These are phyloP conservation scores for Citrus maxima DNA, from an alignment of 345 rosid genomes.

Conservation along the genomic window DNA sequence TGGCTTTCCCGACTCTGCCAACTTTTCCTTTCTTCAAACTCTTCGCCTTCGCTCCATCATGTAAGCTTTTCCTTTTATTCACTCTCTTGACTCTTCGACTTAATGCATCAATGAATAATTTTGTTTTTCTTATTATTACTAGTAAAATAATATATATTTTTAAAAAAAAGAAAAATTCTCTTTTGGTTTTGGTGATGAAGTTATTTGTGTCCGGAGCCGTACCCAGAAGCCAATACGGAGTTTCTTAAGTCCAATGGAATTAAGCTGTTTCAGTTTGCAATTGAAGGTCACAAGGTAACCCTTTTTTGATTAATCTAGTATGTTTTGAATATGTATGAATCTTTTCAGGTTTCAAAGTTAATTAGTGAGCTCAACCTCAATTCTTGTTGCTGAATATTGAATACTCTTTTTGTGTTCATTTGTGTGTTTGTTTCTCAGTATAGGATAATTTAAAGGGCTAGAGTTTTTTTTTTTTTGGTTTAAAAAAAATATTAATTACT, in stretches of 20 bases:
- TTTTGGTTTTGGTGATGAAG: slow-evolving; percentile 29
- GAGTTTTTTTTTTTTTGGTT: not conserved
- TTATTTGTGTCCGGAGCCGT: slow-evolving; percentile 88
- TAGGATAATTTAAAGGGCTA: not conserved
- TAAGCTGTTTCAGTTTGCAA: slow-evolving; percentile 83
- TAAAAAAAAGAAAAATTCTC: no score
- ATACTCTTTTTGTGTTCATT: not conserved
- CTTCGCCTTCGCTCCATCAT: slow-evolving; percentile 95
- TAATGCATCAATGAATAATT: not conserved
- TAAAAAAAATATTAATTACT: not conserved
- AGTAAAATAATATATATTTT: no score
- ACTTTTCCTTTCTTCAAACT: slow-evolving; percentile 81
- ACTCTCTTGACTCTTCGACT: no score
- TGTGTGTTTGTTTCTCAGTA: not conserved
- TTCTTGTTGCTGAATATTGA: not conserved
- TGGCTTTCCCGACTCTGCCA: slow-evolving; percentile 85
- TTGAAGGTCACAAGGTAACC: slow-evolving; percentile 80
- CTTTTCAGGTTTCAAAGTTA: not conserved
- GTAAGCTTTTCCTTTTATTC: slow-evolving; percentile 40
- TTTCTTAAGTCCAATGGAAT: slow-evolving; percentile 80
- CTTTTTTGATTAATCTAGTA: not conserved
- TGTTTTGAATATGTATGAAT: not conserved
- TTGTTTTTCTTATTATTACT: no score
- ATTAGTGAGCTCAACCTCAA: not conserved
- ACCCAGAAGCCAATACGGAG: slow-evolving; percentile 69